phyloP scores from a whole-genome alignment of 1,139 yeast genomes.

The Hanseniaspora uvarum region DNA sequence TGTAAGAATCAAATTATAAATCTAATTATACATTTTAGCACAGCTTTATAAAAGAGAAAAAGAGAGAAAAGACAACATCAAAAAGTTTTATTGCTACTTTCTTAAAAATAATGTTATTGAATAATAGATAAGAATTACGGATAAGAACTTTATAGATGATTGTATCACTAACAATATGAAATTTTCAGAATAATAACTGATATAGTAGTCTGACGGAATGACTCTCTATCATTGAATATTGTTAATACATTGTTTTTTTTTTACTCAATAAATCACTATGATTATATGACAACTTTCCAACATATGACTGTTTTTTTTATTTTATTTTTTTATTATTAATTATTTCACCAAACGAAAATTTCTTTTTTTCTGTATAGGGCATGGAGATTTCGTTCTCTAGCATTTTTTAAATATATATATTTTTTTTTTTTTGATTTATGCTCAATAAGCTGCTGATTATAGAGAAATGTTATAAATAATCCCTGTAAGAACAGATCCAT shows the following conservation, averaged over 20 bases:
- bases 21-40: too few species aligned
- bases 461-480: neutral
- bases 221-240: neutral
- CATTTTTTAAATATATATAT: too few species aligned
- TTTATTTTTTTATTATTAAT: too few species aligned
- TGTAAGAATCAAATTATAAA: slow-evolving; percentile 43
- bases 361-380: too few species aligned
- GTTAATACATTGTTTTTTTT: neutral
- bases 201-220: slow-evolving; percentile 9
- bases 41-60: too few species aligned
- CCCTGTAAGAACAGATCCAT: neutral
- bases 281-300: neutral
- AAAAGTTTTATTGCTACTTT: neutral
- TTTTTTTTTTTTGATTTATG: neutral
- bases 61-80: neutral
- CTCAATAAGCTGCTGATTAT: neutral
- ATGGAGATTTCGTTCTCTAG: too few species aligned
- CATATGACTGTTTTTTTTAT: too few species aligned
- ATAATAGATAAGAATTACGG: neutral
- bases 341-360: too few species aligned
- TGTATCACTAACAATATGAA: neutral
- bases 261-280: neutral
- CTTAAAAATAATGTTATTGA: neutral
- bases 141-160: neutral
- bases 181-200: too few species aligned